phyloP scores from a whole-genome alignment of 2,329 filamentous ascomycete genomes.

The Lizonia empirigonia region DNA sequence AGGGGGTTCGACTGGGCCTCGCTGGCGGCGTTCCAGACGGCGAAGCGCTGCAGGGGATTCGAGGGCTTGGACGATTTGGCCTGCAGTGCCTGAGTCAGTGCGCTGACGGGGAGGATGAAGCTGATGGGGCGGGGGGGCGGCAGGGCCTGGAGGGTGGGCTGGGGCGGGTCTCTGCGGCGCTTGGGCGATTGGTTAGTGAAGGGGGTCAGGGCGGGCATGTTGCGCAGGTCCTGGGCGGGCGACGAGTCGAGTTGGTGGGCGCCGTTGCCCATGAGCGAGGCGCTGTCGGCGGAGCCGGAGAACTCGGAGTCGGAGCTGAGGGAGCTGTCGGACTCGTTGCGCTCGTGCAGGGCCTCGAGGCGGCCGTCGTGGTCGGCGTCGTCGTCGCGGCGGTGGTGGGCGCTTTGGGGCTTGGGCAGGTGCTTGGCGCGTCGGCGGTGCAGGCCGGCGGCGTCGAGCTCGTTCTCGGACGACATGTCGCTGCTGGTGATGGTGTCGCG shows the following conservation, averaged over 20 bases:
- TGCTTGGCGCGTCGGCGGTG: conserved; percentile 65
- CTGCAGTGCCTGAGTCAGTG: conserved; percentile 73
- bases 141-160: conserved; percentile 65
- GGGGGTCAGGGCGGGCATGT: conserved; percentile 51
- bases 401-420: conserved; percentile 62
- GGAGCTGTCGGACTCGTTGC: conserved; percentile 48
- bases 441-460: conserved; percentile 71
- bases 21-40: conserved; percentile 75
- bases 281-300: conserved; percentile 61
- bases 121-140: conserved; percentile 76
- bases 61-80: conserved; percentile 72
- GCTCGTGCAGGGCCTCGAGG: conserved; percentile 50
- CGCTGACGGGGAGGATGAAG: conserved; percentile 70
- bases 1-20: conserved; percentile 71
- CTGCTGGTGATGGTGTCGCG: conserved; percentile 81
- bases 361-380: conserved; percentile 39
- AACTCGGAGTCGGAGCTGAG: conserved; percentile 51
- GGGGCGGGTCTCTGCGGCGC: conserved; percentile 57
- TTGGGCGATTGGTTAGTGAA: conserved; percentile 63
- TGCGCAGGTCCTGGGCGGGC: conserved; percentile 52
- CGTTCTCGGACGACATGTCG: conserved; percentile 82
- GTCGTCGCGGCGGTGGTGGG: conserved; percentile 59
- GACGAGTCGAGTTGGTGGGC: conserved; percentile 64
- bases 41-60: conserved; percentile 78
- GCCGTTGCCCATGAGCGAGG: conserved; percentile 71